phyloP scores from a whole-genome alignment of 805 yeast genomes.

The Metschnikowia peoriensis region DNA sequence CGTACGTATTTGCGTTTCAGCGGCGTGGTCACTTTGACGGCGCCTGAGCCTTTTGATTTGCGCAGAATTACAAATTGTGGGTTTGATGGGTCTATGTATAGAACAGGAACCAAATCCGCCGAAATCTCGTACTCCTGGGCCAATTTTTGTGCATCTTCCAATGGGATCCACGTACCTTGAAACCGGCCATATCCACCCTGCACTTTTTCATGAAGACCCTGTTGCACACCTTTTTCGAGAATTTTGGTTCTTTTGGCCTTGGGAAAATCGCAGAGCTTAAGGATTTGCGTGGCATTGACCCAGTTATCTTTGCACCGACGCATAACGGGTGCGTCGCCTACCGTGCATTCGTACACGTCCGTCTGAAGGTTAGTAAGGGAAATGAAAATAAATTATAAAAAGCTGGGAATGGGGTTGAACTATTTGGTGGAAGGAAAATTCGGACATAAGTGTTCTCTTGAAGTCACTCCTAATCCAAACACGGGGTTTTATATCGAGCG shows the following conservation, averaged over 20 bases:
- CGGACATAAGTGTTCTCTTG: too few species aligned
- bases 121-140: constrained; percentile 41
- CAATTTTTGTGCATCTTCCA: constrained; percentile 58
- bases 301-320: constrained; percentile 87
- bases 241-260: constrained; percentile 92
- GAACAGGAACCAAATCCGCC: constrained; percentile 41
- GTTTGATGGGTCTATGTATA: constrained; percentile 36
- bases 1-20: constrained; percentile 46
- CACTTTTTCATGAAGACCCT: constrained; percentile 84
- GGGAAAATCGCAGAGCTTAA: constrained; percentile 91
- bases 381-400: neutral
- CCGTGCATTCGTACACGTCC: constrained; percentile 70
- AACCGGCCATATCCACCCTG: constrained; percentile 98
- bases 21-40: constrained; percentile 40
- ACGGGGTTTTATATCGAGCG: too few species aligned
- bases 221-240: constrained; percentile 89
- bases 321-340: constrained; percentile 77
- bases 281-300: constrained; percentile 95
- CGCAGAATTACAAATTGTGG: constrained; percentile 36
- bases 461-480: too few species aligned
- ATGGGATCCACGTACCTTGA: constrained; percentile 96
- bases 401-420: too few species aligned
- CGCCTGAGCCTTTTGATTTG: constrained; percentile 27
- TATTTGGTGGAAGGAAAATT: too few species aligned
- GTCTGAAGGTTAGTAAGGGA: constrained; percentile 26